Evolutionary conservation across 1,284 basidiomycete species (phyloP).

Genomic region (Tilletiaria anomala): DNA sequence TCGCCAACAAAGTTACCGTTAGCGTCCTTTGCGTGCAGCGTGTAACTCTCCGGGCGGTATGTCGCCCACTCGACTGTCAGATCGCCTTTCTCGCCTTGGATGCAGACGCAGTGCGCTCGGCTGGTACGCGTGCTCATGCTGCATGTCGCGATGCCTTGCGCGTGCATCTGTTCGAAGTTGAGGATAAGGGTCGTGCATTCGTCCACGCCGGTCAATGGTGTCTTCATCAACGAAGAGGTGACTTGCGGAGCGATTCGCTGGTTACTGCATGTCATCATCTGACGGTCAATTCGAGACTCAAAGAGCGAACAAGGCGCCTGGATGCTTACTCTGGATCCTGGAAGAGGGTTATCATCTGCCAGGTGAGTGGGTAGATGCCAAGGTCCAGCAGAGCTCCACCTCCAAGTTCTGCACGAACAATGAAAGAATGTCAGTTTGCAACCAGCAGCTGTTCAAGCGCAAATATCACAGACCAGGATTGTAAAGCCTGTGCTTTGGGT

Average conservation of each 20-base stretch:
- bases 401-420: conserved; percentile 55
- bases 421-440: too few species aligned
- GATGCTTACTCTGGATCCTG: conserved; percentile 10
- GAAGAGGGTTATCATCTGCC: conserved; percentile 21
- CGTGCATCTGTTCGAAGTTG: conserved; percentile 47
- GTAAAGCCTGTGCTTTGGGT: conserved; percentile 59
- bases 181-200: conserved; percentile 60
- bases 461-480: too few species aligned
- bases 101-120: conserved; percentile 6
- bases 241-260: conserved; percentile 46
- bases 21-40: conserved; percentile 15
- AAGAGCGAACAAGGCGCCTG: background rate
- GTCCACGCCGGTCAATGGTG: conserved; percentile 63
- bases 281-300: background rate
- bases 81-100: conserved; percentile 28
- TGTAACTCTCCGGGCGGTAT: conserved; percentile 42
- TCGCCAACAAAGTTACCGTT: conserved; percentile 11
- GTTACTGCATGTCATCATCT: conserved; percentile 47
- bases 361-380: conserved; percentile 40
- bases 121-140: conserved; percentile 1
- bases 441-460: too few species aligned
- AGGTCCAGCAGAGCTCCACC: conserved; percentile 70
- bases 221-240: conserved; percentile 51
- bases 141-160: conserved; percentile 16
- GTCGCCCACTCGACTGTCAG: conserved; percentile 54